A percentile compares a stretch with the other conserved stretches of the same genome.
Conservation (phyloP, 768 basidiomycete species). For the Rhizopogon salebrosus region DNA sequence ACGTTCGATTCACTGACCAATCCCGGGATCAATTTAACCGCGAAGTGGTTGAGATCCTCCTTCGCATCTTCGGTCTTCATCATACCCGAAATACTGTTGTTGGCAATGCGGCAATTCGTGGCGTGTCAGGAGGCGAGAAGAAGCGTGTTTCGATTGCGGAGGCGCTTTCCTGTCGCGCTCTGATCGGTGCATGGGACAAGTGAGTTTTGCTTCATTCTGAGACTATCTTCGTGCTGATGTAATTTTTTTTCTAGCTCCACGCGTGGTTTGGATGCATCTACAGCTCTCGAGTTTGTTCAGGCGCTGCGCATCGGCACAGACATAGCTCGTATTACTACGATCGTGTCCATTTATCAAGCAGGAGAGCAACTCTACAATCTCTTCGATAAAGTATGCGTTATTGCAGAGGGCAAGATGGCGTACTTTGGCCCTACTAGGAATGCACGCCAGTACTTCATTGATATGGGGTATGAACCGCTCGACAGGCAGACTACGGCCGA, state of each 20-base stretch:
- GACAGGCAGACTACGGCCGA: slow-evolving; percentile 85
- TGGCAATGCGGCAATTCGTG: slow-evolving; percentile 83
- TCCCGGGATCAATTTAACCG: slow-evolving; percentile 53
- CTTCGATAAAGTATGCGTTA: slow-evolving; percentile 86
- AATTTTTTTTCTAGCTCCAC: slow-evolving; percentile 37
- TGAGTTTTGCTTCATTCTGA: background rate
- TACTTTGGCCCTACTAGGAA: slow-evolving; percentile 73
- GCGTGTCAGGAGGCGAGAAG: slow-evolving; percentile 75
- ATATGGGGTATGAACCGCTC: slow-evolving; percentile 65
- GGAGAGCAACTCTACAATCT: slow-evolving; percentile 71
- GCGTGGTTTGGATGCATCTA: slow-evolving; percentile 78
- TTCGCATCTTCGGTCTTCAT: slow-evolving; percentile 78
- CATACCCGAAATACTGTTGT: slow-evolving; percentile 78
- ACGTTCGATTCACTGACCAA: slow-evolving; percentile 65
- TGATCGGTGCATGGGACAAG: slow-evolving; percentile 81
- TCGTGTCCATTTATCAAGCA: slow-evolving; percentile 73
- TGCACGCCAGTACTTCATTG: slow-evolving; percentile 76
- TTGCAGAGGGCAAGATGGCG: slow-evolving; percentile 76
- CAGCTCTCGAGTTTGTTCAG: slow-evolving; percentile 81
- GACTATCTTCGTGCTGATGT: background rate
- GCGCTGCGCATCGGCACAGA: slow-evolving; percentile 81
- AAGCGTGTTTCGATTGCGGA: slow-evolving; percentile 83
- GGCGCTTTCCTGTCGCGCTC: slow-evolving; percentile 79
- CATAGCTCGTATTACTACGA: slow-evolving; percentile 71
- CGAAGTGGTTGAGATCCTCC: slow-evolving; percentile 54